These are phyloP conservation scores for Colletotrichum theobromicola DNA, from an alignment of 2,329 filamentous ascomycete genomes.

Conservation along the genomic window DNA sequence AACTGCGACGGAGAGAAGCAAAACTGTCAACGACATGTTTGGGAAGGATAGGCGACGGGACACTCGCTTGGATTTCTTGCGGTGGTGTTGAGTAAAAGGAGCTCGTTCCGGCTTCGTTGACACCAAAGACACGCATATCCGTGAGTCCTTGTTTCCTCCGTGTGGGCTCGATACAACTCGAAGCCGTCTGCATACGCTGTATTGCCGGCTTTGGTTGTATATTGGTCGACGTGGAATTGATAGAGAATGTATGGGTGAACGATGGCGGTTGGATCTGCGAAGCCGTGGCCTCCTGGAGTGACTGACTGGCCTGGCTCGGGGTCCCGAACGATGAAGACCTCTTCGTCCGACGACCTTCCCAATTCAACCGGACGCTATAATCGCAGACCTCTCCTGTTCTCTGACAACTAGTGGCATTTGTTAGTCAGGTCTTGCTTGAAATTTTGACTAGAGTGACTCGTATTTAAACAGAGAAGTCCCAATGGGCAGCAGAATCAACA, in stretches of 20 bases:
- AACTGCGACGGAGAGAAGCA: background rate
- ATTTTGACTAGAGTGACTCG: background rate
- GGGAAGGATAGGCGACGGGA: background rate
- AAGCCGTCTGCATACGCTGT: background rate
- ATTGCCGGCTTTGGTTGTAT: background rate
- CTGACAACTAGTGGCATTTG: slow-evolving; percentile 55
- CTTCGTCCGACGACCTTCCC: slow-evolving; percentile 74
- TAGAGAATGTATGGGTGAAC: slow-evolving; percentile 33
- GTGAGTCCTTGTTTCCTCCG: background rate
- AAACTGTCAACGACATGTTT: background rate
- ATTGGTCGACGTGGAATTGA: background rate
- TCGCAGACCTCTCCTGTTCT: slow-evolving; percentile 77
- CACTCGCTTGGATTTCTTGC: background rate
- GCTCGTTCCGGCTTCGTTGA: background rate
- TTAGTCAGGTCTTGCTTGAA: background rate
- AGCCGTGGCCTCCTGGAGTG: slow-evolving; percentile 29
- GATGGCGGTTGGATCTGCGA: slow-evolving; percentile 38
- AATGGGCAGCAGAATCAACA: background rate
- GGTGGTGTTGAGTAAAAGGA: background rate
- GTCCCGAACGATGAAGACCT: slow-evolving; percentile 45
- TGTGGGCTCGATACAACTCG: background rate
- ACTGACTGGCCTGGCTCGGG: slow-evolving; percentile 24
- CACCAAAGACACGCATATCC: background rate
- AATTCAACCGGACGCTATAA: slow-evolving; percentile 82
- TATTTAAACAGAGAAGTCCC: background rate